Evolutionary conservation across 164 flowering plant genomes (phyloP).

Genomic region (Magnolia kwangsiensis): DNA sequence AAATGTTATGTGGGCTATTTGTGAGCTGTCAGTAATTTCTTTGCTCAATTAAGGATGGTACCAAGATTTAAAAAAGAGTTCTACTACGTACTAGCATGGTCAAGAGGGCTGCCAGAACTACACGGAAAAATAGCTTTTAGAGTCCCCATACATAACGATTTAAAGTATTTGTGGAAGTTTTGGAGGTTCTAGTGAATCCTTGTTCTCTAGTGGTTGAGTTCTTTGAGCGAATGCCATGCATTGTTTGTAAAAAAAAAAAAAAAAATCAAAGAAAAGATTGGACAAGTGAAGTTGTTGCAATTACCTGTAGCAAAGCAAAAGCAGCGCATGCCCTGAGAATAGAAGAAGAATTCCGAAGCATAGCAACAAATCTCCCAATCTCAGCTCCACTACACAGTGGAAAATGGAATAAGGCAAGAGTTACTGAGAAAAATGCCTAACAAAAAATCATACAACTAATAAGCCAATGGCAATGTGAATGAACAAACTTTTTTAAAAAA

Average conservation of each 20-base stretch:
- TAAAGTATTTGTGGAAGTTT: no score
- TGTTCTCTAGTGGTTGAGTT: neutral
- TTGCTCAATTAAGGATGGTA: no score
- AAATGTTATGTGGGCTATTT: no score
- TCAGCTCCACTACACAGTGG: constrained; percentile 70
- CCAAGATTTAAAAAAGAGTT: no score
- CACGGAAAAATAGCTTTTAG: no score
- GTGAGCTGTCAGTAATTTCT: no score
- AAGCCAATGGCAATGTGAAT: neutral
- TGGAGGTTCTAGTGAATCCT: no score
- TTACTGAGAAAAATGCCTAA: neutral
- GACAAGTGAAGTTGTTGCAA: neutral
- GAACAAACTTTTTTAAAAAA: no score
- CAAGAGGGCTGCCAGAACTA: no score
- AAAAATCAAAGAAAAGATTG: neutral
- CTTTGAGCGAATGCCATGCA: neutral
- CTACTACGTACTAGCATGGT: no score
- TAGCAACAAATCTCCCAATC: constrained; percentile 82
- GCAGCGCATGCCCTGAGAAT: constrained; percentile 91
- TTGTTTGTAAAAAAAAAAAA: neutral
- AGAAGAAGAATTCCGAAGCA: constrained; percentile 83
- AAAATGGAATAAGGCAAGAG: neutral
- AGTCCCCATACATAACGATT: no score
- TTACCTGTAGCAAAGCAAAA: constrained; percentile 95
- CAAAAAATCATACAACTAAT: neutral